Conservation (phyloP, 345 rosid genomes). For the Brassica incana region DNA sequence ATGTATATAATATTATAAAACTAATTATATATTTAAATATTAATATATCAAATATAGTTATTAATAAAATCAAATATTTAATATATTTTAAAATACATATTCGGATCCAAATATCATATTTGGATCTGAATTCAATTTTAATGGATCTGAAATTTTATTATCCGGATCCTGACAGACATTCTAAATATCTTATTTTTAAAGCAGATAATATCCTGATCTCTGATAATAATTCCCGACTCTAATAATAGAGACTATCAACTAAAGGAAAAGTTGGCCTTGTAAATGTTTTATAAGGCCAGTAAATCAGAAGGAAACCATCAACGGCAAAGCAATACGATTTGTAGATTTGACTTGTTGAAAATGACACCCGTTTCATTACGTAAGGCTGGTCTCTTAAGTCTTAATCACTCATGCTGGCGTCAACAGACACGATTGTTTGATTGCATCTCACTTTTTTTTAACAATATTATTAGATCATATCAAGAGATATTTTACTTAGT, state of each 20-base stretch:
- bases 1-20: too few relatives aligned
- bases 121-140: too few relatives aligned
- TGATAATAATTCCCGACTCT: too few relatives aligned
- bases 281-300: background rate
- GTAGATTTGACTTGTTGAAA: slow-evolving; percentile 26
- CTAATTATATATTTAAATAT: too few relatives aligned
- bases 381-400: slow-evolving; percentile 12
- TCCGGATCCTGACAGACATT: too few relatives aligned
- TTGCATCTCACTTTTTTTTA: background rate
- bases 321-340: slow-evolving; percentile 13
- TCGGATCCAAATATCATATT: too few relatives aligned
- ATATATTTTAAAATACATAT: too few relatives aligned
- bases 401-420: slow-evolving; percentile 18
- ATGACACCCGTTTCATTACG: slow-evolving; percentile 27
- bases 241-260: background rate
- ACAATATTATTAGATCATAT: background rate
- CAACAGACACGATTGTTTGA: slow-evolving; percentile 28
- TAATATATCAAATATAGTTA: too few relatives aligned
- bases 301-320: background rate
- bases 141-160: too few relatives aligned
- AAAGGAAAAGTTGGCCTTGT: background rate
- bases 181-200: too few relatives aligned
- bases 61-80: too few relatives aligned
- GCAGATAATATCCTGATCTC: too few relatives aligned
- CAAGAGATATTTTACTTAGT: background rate